Base-by-base conservation (phyloP, 2,329 filamentous ascomycete species). In the Zymoseptoria tritici region DNA sequence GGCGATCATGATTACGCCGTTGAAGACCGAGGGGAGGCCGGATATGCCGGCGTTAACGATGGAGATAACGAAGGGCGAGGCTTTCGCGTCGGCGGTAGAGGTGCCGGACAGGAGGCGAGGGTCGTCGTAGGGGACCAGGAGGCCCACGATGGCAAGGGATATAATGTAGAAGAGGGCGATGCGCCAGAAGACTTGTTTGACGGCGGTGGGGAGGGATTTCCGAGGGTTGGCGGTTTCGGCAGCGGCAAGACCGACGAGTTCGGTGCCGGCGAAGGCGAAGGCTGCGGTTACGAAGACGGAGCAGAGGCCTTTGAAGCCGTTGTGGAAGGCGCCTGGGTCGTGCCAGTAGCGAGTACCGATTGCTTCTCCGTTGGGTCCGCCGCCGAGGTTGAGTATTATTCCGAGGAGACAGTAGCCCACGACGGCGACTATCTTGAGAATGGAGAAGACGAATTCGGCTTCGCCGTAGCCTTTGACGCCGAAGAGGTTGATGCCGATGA, bases 41-140 rank as follows among this genome's bases (percentile, higher is more conserved):
- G 71, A 69, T 56, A 89, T 83, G 52, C 83, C 83, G n/a, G 84
- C 84, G 63, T 83, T 79, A 60, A 80, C 73, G 64, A 85, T 84
- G 21, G 83, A 81, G 64, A 89, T 82, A 58, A 89, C 86, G 68
- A 88, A 89, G 0, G 86, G 87, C 1, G 82, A 84, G 8, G 81
- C 69, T 42, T 79, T 66, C 68, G 75, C 66, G 71, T 75, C 66
- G 67, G 70, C 64, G 66, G 68, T 57, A 65, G 70, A 66, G 9
- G 66, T 67, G 7, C 62, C 64, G 52, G 72, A 75, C 49, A 79
- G 66, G 13, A 79, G 72, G 22, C 60, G 57, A 3, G 29, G n/a
- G 54, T 73, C 67, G 49, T 68, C 58, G 55, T 69, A 70, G 5
- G 69, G 70, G 1, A 74, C 70, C 21, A 73, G 61, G n/a, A 73